Percentiles rank a stretch among this genome's conserved stretches.
phyloP scores from a whole-genome alignment of 179 eudicot species.

The Silene coronaria region DNA sequence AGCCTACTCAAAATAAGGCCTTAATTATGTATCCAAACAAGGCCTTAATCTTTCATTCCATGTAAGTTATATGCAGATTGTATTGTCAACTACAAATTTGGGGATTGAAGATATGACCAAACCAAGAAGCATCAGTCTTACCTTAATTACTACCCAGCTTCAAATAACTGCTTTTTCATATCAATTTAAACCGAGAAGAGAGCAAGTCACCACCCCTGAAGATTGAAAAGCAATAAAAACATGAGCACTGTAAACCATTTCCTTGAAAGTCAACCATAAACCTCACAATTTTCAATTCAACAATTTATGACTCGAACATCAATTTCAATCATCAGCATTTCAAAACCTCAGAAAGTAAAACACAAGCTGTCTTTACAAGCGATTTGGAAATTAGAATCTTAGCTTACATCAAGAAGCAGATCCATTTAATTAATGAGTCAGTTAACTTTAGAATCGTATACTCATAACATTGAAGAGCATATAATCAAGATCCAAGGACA shows the following conservation, averaged over 20 bases:
- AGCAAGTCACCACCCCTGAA: neutral
- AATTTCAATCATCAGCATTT: neutral
- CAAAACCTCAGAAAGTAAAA: neutral
- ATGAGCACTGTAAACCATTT: neutral
- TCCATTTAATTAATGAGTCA: neutral
- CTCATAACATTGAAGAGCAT: neutral
- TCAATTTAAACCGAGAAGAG: slow-evolving; percentile 11
- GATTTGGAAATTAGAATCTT: neutral
- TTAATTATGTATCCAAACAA: too few species aligned
- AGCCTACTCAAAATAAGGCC: too few species aligned
- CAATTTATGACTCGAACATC: neutral
- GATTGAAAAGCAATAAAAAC: neutral
- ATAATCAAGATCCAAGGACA: neutral
- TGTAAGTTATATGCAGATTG: neutral
- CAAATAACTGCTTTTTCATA: slow-evolving; percentile 3
- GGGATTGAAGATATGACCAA: neutral
- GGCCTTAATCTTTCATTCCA: neutral
- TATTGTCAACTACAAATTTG: neutral
- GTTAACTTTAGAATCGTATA: neutral
- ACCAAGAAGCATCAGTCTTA: neutral
- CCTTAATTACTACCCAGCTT: slow-evolving; percentile 1
- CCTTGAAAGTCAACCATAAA: neutral
- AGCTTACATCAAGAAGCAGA: neutral
- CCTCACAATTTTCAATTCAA: slow-evolving; percentile 3
- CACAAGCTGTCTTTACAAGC: neutral